Evolutionary conservation across 2,329 filamentous ascomycete species (phyloP).

Genomic region (Septoria linicola): DNA sequence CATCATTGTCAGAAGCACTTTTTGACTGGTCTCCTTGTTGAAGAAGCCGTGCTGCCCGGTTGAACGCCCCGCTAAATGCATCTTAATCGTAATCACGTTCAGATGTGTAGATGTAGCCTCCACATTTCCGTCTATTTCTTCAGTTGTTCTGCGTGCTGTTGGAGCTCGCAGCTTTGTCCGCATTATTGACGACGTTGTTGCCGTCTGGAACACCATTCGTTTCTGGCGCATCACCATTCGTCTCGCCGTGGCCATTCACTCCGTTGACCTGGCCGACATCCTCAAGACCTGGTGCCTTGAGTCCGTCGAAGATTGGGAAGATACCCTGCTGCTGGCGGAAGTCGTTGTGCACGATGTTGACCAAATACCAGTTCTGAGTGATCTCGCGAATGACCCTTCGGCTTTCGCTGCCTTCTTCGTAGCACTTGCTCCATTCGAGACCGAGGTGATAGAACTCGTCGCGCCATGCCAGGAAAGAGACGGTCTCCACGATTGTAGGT

Average conservation of each 20-base stretch:
- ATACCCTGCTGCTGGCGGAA: constrained; percentile 83
- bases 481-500: constrained; percentile 96
- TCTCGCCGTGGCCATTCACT: constrained; percentile 22
- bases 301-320: constrained; percentile 79
- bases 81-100: constrained; percentile 9
- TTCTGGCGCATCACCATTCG: constrained; percentile 27
- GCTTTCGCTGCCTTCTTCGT: constrained; percentile 72
- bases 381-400: constrained; percentile 75
- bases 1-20: constrained; percentile 19
- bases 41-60: constrained; percentile 23
- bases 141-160: constrained; percentile 31
- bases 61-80: constrained; percentile 30
- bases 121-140: constrained; percentile 15
- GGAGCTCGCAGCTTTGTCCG: constrained; percentile 27
- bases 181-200: constrained; percentile 34
- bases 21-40: constrained; percentile 26
- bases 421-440: constrained; percentile 90
- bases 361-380: constrained; percentile 87
- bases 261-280: constrained; percentile 17
- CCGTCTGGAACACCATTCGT: constrained; percentile 34
- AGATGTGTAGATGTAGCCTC: constrained; percentile 7
- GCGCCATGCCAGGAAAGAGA: constrained; percentile 98
- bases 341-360: constrained; percentile 98
- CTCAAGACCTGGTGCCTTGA: constrained; percentile 67
- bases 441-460: constrained; percentile 95